These are phyloP conservation scores for Trichaptum fuscoviolaceum DNA, from an alignment of 768 basidiomycete species.

Conservation along the genomic window DNA sequence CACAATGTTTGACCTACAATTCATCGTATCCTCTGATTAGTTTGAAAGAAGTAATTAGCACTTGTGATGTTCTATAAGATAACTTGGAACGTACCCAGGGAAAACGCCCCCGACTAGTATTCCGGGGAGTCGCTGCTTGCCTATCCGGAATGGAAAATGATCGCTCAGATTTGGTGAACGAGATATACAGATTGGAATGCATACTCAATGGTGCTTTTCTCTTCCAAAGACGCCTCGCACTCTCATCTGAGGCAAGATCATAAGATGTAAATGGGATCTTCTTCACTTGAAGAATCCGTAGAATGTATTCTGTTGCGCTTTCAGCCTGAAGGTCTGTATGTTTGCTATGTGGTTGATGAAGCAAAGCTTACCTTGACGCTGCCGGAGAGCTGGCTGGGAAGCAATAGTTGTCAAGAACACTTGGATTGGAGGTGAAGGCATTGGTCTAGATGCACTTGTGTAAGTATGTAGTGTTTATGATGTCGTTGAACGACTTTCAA, in stretches of 20 bases:
- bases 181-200: slow-evolving; percentile 9
- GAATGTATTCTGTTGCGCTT: slow-evolving; percentile 58
- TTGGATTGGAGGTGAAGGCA: slow-evolving; percentile 81
- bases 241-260: slow-evolving; percentile 80
- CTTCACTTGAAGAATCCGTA: slow-evolving; percentile 81
- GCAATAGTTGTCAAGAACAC: slow-evolving; percentile 86
- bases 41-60: neutral
- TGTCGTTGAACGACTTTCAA: too few relatives aligned
- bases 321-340: neutral
- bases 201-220: slow-evolving; percentile 70
- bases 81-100: slow-evolving; percentile 56
- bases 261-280: slow-evolving; percentile 79
- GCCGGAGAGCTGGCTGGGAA: slow-evolving; percentile 69
- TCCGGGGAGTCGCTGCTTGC: slow-evolving; percentile 81
- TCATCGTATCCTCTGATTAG: slow-evolving; percentile 55
- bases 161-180: slow-evolving; percentile 7
- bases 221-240: slow-evolving; percentile 75
- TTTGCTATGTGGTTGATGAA: slow-evolving; percentile 3
- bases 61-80: neutral
- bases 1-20: slow-evolving; percentile 47
- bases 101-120: slow-evolving; percentile 71
- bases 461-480: neutral
- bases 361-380: slow-evolving; percentile 60
- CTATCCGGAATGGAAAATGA: slow-evolving; percentile 30
- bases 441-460: neutral